Evolutionary conservation across 352 stramenopile genomes (phyloP), one percentile per base, ranked within the genome.

Genomic region (Phytopythium vexans): DNA sequence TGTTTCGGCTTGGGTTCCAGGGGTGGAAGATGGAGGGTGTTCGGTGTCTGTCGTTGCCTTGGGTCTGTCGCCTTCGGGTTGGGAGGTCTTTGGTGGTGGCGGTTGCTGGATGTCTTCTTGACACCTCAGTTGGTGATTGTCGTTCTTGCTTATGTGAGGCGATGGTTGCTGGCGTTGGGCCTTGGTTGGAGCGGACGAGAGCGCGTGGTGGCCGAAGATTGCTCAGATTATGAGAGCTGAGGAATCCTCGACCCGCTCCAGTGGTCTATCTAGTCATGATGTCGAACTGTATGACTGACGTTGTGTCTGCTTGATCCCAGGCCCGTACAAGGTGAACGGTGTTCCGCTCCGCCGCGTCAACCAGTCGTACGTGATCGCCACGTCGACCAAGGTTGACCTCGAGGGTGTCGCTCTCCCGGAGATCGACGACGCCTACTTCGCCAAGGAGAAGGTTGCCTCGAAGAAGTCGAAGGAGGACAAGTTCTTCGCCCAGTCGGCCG

Each of bases 321-420:
- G 97, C 67, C 97, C 97, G 32, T 99, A 98, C 92, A 97, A 98
- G 84, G 87, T 99, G 49, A 99, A 99, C 86, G 97, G 97, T 62
- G 97, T 99, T 31, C 97, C 97, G 27, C 74, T 99, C 52, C 90
- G 97, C 65, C 95, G 97, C 58, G 95, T 99, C 48, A 99, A 99
- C 84, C 96, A 99, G 86, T 82, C 94, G 41, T 99, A 99, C 73
- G 97, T 99, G 41, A 99, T 99, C 69, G 97, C 93, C 55, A 99
- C 97, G 48, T 98, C 89, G 40, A 98, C 96, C 60, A 99, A 97
- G 82, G 78, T 99, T 1, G 86, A 99, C 83, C 77, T 99, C 49
- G 80, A 76, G 40, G 80, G 74, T 50, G 86, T 99, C 1, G 83
- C 93, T 52, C 88, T 99, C 58, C 88, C 95, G 50, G 82, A 87